Conservation (phyloP, 1,139 yeast genomes). For the Debaryomyces subglobosus region DNA sequence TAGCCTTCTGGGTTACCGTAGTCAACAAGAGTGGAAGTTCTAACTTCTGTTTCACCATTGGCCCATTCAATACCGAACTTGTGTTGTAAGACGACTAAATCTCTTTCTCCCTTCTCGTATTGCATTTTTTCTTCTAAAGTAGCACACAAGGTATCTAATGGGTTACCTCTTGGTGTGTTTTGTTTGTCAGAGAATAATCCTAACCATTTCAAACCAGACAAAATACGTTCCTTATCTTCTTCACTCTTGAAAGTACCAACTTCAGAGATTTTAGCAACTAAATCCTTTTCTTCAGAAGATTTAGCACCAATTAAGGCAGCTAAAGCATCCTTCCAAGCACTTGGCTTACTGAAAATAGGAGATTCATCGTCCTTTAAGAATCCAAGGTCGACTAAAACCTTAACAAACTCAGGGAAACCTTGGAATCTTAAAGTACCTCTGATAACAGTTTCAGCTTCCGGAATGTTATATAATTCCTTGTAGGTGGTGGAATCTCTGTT, state of each 20-base stretch:
- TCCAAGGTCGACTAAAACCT: constrained; percentile 92
- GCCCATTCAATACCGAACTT: constrained; percentile 97
- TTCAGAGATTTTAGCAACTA: constrained; percentile 72
- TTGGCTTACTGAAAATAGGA: constrained; percentile 58
- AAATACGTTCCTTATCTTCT: constrained; percentile 82
- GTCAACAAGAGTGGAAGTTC: constrained; percentile 94
- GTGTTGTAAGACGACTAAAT: constrained; percentile 93
- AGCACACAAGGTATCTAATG: constrained; percentile 95
- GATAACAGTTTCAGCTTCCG: constrained; percentile 95
- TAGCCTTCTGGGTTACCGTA: constrained; percentile 93
- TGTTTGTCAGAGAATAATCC: constrained; percentile 80
- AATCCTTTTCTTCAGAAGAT: constrained; percentile 70
- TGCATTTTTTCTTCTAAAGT: constrained; percentile 95
- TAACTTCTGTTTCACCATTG: constrained; percentile 84
- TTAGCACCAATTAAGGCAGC: constrained; percentile 74
- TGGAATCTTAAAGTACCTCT: constrained; percentile 98
- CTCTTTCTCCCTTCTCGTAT: constrained; percentile 94
- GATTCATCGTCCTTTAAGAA: constrained; percentile 78
- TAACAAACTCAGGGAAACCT: constrained; percentile 98
- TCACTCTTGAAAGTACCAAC: constrained; percentile 81
- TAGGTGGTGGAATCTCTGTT: constrained; percentile 96
- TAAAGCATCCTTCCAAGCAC: constrained; percentile 89
- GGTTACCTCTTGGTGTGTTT: constrained; percentile 88
- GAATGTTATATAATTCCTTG: constrained; percentile 88
- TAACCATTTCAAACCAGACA: constrained; percentile 91